Base-by-base conservation (phyloP, 2,329 filamentous ascomycete genomes). In the Cladosporium sp. region DNA sequence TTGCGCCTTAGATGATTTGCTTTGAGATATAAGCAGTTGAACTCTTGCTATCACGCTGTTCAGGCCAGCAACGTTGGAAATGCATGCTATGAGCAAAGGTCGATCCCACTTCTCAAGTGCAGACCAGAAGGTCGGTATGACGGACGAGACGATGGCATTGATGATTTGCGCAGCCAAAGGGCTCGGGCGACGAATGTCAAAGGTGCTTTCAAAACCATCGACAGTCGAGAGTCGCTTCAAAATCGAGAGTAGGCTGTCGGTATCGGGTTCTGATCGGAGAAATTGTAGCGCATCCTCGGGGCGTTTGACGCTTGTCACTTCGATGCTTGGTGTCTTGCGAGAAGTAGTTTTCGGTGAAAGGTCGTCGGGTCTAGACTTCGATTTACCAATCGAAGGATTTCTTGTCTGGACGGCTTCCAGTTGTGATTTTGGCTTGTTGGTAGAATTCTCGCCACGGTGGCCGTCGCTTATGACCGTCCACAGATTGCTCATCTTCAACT, bases 61-160 rank as follows among this genome's bases (percentile, higher is more conserved):
- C 34, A 97, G 77, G 0, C 93, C 93, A 2, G 89, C 84, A 18
- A 95, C 82, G 73, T 88, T 97, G 65, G 84, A 84, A 5, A 99
- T 79, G 72, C 88, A 91, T 66, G 79, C 76, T 1, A 91, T 70
- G 18, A 98, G 78, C 2, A 85, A 76, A 48, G 79, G 76, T 1
- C 82, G 70, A 46, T 84, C 83, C 11, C 67, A 65, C 26, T 64
- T 48, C 21, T 73, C 67, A n/a, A 94, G 74, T 10, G 87, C 72
- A 3, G 82, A 75, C 94, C 95, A 98, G 77, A 94, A 96, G 74
- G 93, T 91, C 1, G 91, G 91, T 8, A 92, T 81, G 28, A 91
- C 93, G 34, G 88, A 86, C 18, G 85, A 88, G 66, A 96, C 87
- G 39, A 99, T 79, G 3, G 86, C 80, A 73, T 93, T 89, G 61